Evolutionary conservation across 2,329 filamentous ascomycete genomes (phyloP).

Genomic region (Alternaria arborescens): DNA sequence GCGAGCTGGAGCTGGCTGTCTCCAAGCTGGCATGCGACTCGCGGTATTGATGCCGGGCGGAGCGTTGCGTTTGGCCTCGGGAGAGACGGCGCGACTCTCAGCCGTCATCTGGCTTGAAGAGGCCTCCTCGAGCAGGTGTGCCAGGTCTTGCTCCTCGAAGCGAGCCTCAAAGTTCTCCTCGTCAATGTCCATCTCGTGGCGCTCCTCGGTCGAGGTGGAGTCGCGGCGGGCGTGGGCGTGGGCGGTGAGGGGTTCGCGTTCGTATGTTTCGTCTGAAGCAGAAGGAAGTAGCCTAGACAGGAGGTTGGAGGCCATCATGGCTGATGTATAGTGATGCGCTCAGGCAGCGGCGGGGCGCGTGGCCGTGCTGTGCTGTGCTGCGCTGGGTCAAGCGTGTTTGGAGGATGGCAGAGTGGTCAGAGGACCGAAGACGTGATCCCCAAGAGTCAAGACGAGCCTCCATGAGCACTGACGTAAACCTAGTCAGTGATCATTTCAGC

Average conservation of each 20-base stretch:
- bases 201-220: conserved; percentile 49
- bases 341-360: conserved; percentile 42
- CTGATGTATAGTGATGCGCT: conserved; percentile 22
- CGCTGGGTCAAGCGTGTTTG: conserved; percentile 4
- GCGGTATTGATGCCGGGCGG: conserved; percentile 37
- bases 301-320: conserved; percentile 63
- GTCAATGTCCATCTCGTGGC: conserved; percentile 59
- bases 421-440: conserved; percentile 30
- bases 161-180: conserved; percentile 60
- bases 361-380: conserved; percentile 20
- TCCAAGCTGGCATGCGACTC: conserved; percentile 50
- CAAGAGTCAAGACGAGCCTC: conserved; percentile 24
- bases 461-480: conserved; percentile 29
- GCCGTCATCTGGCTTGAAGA: conserved; percentile 58
- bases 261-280: conserved; percentile 57
- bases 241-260: conserved; percentile 48
- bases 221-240: conserved; percentile 29
- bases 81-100: conserved; percentile 52
- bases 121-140: conserved; percentile 63
- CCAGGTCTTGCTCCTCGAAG: conserved; percentile 66
- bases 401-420: conserved; percentile 23
- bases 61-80: conserved; percentile 42
- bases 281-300: conserved; percentile 62
- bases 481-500: conserved; percentile 31
- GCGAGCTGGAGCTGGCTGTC: conserved; percentile 38